A percentile compares a stretch with the other conserved stretches of the same genome.
phyloP scores from a whole-genome alignment of 139 green algal species.

The Monoraphidium neglectum region DNA sequence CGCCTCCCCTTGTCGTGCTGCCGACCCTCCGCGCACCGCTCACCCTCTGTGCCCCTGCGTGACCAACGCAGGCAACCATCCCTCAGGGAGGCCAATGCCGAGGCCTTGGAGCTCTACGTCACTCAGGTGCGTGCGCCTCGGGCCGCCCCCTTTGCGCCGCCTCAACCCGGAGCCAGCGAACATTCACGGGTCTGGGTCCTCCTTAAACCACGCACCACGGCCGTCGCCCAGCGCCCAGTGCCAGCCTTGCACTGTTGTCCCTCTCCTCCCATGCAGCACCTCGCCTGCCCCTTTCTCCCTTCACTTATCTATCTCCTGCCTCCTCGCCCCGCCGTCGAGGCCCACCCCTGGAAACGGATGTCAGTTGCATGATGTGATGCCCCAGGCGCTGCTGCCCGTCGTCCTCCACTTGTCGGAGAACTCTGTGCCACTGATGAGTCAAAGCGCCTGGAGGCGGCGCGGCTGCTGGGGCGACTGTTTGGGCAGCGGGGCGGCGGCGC shows the following conservation, averaged over 20 bases:
- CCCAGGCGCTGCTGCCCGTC: slow-evolving; percentile 72
- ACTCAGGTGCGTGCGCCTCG: too few species aligned
- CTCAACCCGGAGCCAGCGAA: too few species aligned
- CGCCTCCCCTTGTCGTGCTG: not conserved
- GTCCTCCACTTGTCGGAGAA: slow-evolving; percentile 63
- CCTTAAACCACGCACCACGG: not conserved
- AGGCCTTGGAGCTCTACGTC: too few species aligned
- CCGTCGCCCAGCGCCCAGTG: too few species aligned
- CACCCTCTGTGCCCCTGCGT: not conserved
- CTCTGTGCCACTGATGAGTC: slow-evolving; percentile 35
- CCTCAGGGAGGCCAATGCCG: too few species aligned
- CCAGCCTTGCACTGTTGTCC: too few species aligned
- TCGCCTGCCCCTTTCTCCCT: too few species aligned
- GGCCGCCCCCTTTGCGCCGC: too few species aligned
- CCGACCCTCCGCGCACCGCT: not conserved
- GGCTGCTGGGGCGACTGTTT: slow-evolving; percentile 25
- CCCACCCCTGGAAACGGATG: not conserved
- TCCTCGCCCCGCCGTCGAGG: too few species aligned
- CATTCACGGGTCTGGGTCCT: not conserved
- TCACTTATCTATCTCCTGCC: not conserved
- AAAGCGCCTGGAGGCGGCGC: slow-evolving; percentile 12
- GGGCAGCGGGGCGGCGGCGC: slow-evolving; percentile 19
- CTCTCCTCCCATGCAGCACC: too few species aligned
- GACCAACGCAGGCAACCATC: too few species aligned
- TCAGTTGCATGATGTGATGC: slow-evolving; percentile 61